Conservation (phyloP, 2,329 filamentous ascomycete species). For the Myrmaecium sp. region DNA sequence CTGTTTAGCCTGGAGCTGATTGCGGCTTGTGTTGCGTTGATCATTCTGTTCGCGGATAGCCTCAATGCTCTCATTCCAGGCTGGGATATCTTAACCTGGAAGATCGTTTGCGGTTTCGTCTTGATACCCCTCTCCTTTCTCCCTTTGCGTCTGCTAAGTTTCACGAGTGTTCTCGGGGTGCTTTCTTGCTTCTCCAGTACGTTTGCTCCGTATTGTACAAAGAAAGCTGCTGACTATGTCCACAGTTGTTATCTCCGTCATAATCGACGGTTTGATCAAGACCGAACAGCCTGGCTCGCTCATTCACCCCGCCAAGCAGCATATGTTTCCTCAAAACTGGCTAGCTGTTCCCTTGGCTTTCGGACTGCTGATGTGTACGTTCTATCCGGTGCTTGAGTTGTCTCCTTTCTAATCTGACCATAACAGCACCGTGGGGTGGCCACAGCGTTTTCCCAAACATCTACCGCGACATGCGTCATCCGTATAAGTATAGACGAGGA, state of each 20-base stretch:
- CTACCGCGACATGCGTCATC: constrained; percentile 63
- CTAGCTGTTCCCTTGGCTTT: constrained; percentile 72
- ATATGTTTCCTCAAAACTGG: constrained; percentile 76
- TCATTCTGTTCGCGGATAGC: constrained; percentile 92
- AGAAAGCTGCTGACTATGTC: constrained; percentile 14
- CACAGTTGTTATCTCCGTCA: constrained; percentile 68
- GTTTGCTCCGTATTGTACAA: constrained; percentile 24
- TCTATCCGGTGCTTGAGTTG: constrained; percentile 2
- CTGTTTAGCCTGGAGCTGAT: constrained; percentile 79
- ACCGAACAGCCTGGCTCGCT: constrained; percentile 65
- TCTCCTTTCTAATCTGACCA: constrained; percentile 3
- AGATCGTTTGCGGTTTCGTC: constrained; percentile 62
- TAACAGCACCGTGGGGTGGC: constrained; percentile 51
- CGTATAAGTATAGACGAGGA: constrained; percentile 60
- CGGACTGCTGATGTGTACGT: constrained; percentile 64
- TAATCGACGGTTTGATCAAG: constrained; percentile 77
- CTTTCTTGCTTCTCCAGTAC: constrained; percentile 73
- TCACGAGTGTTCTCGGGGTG: constrained; percentile 87
- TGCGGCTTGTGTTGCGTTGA: constrained; percentile 73
- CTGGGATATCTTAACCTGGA: constrained; percentile 57
- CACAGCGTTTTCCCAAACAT: constrained; percentile 72
- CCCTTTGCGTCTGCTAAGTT: constrained; percentile 67
- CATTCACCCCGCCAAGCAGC: constrained; percentile 59
- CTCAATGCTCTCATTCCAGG: constrained; percentile 62
- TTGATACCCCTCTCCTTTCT: constrained; percentile 72